Percentiles rank a stretch among this genome's conserved stretches.
These are phyloP conservation scores for Leucocoprinus birnbaumii DNA, from an alignment of 768 basidiomycete genomes.

Conservation along the genomic window DNA sequence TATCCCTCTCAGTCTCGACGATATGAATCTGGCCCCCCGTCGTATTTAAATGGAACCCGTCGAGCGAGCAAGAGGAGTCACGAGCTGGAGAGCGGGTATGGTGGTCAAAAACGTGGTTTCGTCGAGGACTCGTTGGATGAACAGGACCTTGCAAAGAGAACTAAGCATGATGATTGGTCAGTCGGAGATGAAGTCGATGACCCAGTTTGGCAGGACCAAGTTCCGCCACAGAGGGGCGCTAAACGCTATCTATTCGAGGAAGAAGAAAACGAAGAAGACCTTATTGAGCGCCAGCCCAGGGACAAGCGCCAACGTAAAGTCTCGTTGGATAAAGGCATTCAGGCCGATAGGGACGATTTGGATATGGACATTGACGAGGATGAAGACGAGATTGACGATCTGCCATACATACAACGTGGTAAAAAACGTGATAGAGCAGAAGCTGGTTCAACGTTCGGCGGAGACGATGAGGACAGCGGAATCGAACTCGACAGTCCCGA, in stretches of 20 bases:
- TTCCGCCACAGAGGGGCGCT: conserved; percentile 32
- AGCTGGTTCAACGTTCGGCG: conserved; percentile 69
- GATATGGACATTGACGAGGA: conserved; percentile 41
- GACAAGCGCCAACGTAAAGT: conserved; percentile 60
- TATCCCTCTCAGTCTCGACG: background rate
- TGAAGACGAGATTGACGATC: conserved; percentile 36
- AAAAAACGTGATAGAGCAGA: conserved; percentile 78
- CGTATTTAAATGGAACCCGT: background rate
- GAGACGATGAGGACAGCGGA: conserved; percentile 49
- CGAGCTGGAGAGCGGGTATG: background rate
- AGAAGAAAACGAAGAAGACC: conserved; percentile 40
- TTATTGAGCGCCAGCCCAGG: conserved; percentile 30
- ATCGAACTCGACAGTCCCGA: conserved; percentile 36
- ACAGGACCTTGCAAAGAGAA: conserved; percentile 15
- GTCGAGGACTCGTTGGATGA: conserved; percentile 6
- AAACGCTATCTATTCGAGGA: conserved; percentile 48
- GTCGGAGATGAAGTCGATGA: conserved; percentile 7
- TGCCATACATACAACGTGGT: conserved; percentile 42
- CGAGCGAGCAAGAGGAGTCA: background rate
- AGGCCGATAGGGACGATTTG: conserved; percentile 37
- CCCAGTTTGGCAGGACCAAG: conserved; percentile 3
- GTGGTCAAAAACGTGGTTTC: conserved; percentile 10
- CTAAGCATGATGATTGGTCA: background rate
- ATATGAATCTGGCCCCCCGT: background rate
- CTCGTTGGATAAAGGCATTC: conserved; percentile 37